These are phyloP conservation scores for Simmondsia chinensis DNA, from an alignment of 148 eudicot species.

Conservation along the genomic window DNA sequence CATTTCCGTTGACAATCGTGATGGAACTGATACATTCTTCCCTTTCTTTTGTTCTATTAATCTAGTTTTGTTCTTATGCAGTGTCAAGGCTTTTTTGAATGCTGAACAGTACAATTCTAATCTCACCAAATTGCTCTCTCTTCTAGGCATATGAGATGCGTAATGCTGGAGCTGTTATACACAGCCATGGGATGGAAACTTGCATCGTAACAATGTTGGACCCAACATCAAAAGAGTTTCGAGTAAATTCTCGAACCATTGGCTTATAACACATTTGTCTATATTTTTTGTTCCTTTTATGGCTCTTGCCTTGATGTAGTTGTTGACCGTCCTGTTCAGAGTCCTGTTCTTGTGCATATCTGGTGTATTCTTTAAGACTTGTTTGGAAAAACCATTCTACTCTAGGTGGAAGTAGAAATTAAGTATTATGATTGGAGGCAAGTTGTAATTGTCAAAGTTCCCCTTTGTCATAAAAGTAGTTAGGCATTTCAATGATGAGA, in stretches of 20 bases:
- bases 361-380: too few relatives aligned
- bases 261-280: background rate
- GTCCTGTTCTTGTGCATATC: too few relatives aligned
- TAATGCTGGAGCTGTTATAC: conserved; percentile 94
- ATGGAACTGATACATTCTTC: too few relatives aligned
- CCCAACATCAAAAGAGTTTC: conserved; percentile 77
- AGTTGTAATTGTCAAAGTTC: too few relatives aligned
- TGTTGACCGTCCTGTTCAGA: background rate
- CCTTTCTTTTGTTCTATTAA: too few relatives aligned
- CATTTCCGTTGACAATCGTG: too few relatives aligned
- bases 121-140: background rate
- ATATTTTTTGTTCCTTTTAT: background rate
- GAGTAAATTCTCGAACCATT: conserved; percentile 31
- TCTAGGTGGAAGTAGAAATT: too few relatives aligned
- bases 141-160: conserved; percentile 83
- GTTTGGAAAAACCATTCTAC: too few relatives aligned
- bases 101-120: background rate
- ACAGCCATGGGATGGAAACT: conserved; percentile 98
- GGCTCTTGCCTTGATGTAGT: background rate
- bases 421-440: too few relatives aligned
- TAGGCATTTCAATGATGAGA: too few relatives aligned
- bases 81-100: background rate
- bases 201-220: conserved; percentile 89
- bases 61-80: background rate
- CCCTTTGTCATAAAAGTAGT: too few relatives aligned